phyloP scores from a whole-genome alignment of 2,329 filamentous ascomycete species.

The Ophiostoma sp. region DNA sequence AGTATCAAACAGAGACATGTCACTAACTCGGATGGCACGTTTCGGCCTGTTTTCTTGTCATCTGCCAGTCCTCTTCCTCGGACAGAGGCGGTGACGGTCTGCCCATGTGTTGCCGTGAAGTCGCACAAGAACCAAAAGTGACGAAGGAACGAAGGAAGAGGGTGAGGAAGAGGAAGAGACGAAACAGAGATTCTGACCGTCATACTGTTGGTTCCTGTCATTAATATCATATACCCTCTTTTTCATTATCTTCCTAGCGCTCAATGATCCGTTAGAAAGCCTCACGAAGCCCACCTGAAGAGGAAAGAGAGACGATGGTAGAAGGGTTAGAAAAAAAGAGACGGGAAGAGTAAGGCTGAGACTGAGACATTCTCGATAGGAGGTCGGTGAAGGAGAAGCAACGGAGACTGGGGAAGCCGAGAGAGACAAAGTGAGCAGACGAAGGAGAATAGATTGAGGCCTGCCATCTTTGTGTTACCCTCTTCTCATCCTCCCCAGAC shows the following conservation, averaged over 20 bases:
- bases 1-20: background rate
- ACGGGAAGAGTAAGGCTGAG: slow-evolving; percentile 8
- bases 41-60: background rate
- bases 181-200: background rate
- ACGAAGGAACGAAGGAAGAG: background rate
- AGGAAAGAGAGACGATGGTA: background rate
- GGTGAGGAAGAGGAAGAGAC: background rate
- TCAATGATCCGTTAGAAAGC: background rate
- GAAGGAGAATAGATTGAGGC: background rate
- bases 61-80: background rate
- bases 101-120: background rate
- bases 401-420: background rate
- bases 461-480: background rate
- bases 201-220: background rate
- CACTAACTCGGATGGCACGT: background rate
- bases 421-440: background rate
- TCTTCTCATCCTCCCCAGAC: background rate
- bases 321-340: background rate
- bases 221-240: background rate
- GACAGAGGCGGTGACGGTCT: background rate
- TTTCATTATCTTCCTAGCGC: background rate
- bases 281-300: background rate
- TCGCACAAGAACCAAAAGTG: background rate
- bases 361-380: background rate
- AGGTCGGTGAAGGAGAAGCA: background rate